Evolutionary conservation across 2,329 filamentous ascomycete species (phyloP), one percentile per base, ranked within the genome.

Genomic region (Penicillium sp.): DNA sequence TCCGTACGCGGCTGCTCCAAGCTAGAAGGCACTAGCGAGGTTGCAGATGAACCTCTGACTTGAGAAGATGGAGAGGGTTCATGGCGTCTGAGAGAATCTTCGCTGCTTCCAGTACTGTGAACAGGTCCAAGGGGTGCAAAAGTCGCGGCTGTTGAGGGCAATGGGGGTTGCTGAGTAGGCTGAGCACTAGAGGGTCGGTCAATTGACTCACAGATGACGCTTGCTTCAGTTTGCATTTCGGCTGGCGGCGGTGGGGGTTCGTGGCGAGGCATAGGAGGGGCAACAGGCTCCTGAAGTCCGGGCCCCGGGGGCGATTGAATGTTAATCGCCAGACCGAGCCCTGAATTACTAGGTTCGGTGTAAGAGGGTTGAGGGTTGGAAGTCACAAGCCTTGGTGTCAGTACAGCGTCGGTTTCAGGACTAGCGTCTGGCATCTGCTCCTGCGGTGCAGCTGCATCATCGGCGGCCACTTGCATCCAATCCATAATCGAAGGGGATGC

Each of bases 401-500:
- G 66, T 17, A 61, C 66, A 44, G 68, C 57, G 30, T 66, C 62
- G 30, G 65, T 66, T 23, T 63, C 53, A 44, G 41, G 46, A 21
- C 55, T 58, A 7, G 31, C 45, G 29, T 62, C 55, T 44, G 26
- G 44, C 15, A 35, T 38, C 21, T 44, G 52, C 19, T 79, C 78
- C 47, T 81, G 79, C 13, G 79, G 76, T 13, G 75, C 56, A 15
- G 69, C 62, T 49, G 70, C 76, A 62, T 80, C 75, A n/a, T 75
- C 75, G 5, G 76, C 77, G 21, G 78, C 79, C 46, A 81, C 68
- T 58, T 79, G 75, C 72, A 83, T 81, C 79, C 81, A 83, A 62
- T 83, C 80, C 54, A 76, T 76, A 46, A 83, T 79, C 3, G 81
- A 83, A 6, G 81, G 81, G 13, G 81, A 83, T 26, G 81, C 80